These are phyloP conservation scores for Leptosphaerulina australis DNA, from an alignment of 2,329 filamentous ascomycete genomes.

Conservation along the genomic window DNA sequence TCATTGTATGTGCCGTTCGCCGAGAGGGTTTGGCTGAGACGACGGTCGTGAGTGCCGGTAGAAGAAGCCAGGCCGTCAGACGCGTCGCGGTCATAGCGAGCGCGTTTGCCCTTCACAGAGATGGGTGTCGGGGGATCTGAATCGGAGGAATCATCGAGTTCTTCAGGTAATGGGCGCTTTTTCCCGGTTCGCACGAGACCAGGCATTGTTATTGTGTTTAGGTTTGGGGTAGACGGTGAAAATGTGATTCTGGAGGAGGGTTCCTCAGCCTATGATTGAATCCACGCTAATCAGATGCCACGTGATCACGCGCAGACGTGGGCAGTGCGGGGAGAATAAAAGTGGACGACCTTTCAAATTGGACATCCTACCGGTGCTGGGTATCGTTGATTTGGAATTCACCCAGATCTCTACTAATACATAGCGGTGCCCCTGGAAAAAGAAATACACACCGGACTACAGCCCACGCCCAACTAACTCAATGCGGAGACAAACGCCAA, in stretches of 20 bases:
- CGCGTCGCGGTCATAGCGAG: constrained; percentile 40
- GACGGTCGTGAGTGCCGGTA: constrained; percentile 11
- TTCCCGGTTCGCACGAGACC: constrained; percentile 28
- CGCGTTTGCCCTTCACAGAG: constrained; percentile 42
- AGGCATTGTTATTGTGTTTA: constrained; percentile 31
- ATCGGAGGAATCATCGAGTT: constrained; percentile 30
- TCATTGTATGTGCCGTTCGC: constrained; percentile 18
- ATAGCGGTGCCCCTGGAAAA: neutral
- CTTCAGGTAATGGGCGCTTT: constrained; percentile 33
- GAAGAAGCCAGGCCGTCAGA: constrained; percentile 22
- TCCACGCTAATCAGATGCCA: constrained; percentile 13
- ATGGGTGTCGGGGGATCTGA: constrained; percentile 23
- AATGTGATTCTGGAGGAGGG: neutral
- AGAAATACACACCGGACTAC: neutral
- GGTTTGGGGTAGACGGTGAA: neutral
- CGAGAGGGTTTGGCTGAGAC: constrained; percentile 23
- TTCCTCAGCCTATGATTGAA: neutral
- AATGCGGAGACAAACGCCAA: constrained; percentile 14
- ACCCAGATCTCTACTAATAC: constrained; percentile 12
- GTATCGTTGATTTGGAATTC: neutral
- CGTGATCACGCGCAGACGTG: constrained; percentile 23
- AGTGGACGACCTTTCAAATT: neutral
- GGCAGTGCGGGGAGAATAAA: neutral
- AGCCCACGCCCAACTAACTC: neutral
- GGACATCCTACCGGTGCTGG: too few species aligned